These are phyloP conservation scores for Blastobotrys arbuscula DNA, from an alignment of 1,139 yeast species.

Conservation along the genomic window DNA sequence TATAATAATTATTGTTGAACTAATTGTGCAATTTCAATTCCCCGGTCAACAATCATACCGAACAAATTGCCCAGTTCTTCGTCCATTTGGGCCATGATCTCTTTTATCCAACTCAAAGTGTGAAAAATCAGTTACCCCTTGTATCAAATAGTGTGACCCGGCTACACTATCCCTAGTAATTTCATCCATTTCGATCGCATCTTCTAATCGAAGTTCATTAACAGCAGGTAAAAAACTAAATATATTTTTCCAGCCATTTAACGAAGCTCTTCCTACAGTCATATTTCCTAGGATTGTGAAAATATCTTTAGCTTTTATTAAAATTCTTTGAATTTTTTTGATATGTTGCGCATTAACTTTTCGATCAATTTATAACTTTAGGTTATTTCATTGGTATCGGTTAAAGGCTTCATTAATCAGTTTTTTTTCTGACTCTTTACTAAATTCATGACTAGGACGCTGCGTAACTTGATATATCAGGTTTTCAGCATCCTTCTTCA, in stretches of 20 bases:
- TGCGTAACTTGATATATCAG: not conserved
- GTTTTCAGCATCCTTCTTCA: constrained; percentile 5
- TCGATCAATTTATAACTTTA: not conserved
- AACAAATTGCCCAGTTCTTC: constrained; percentile 2
- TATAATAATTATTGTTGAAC: constrained; percentile 5
- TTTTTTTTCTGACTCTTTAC: not conserved
- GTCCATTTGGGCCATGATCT: constrained; percentile 1
- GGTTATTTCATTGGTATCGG: not conserved
- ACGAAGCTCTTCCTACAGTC: not conserved
- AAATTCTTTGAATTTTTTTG: not conserved
- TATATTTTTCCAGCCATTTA: not conserved
- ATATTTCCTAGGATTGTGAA: not conserved
- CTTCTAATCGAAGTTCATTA: not conserved
- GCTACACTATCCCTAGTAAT: not conserved
- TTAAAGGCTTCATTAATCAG: constrained; percentile 4
- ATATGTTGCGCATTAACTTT: not conserved
- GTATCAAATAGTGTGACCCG: not conserved
- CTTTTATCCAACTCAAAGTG: not conserved
- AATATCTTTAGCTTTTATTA: not conserved
- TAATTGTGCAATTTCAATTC: not conserved
- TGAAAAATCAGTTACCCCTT: not conserved
- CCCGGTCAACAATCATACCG: constrained; percentile 6
- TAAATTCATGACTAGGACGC: constrained; percentile 5
- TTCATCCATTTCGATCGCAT: not conserved
- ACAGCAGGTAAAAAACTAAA: not conserved